Percentiles rank a stretch among this genome's conserved stretches.
Evolutionary conservation across 306 rosid species (phyloP).

Genomic region (Malus fusca): DNA sequence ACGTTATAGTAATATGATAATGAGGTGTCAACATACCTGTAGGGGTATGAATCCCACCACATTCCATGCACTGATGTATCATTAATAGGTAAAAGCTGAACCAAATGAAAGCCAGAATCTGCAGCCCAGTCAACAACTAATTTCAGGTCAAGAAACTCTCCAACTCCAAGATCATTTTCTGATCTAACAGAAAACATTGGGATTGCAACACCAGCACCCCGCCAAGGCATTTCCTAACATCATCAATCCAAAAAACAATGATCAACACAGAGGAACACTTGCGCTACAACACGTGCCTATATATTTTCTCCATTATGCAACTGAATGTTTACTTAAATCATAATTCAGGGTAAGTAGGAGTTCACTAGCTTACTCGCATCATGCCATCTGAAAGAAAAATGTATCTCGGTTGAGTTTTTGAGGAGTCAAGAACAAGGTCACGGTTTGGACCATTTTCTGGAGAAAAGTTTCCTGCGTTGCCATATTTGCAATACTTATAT

Average conservation of each 20-base stretch:
- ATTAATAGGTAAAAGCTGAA: constrained; percentile 91
- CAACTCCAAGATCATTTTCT: constrained; percentile 88
- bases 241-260: constrained; percentile 12
- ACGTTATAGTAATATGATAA: background rate
- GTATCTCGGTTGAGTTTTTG: constrained; percentile 45
- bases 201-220: constrained; percentile 89
- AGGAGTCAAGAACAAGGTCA: constrained; percentile 44
- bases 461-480: constrained; percentile 47
- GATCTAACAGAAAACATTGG: constrained; percentile 96
- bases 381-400: constrained; percentile 78
- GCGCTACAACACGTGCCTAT: background rate
- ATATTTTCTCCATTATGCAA: background rate
- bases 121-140: constrained; percentile 90
- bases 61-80: constrained; percentile 86
- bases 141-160: constrained; percentile 96
- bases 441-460: constrained; percentile 72
- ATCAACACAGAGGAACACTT: background rate
- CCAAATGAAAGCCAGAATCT: constrained; percentile 84
- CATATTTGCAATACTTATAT: constrained; percentile 74
- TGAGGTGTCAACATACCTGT: constrained; percentile 50
- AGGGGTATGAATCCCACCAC: constrained; percentile 99
- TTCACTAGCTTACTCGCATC: constrained; percentile 55
- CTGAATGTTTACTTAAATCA: constrained; percentile 1
- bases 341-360: background rate
- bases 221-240: constrained; percentile 76